Evolutionary conservation across 2,329 filamentous ascomycete species (phyloP), one percentile per base, ranked within the genome.

Genomic region (Dothistroma pini): DNA sequence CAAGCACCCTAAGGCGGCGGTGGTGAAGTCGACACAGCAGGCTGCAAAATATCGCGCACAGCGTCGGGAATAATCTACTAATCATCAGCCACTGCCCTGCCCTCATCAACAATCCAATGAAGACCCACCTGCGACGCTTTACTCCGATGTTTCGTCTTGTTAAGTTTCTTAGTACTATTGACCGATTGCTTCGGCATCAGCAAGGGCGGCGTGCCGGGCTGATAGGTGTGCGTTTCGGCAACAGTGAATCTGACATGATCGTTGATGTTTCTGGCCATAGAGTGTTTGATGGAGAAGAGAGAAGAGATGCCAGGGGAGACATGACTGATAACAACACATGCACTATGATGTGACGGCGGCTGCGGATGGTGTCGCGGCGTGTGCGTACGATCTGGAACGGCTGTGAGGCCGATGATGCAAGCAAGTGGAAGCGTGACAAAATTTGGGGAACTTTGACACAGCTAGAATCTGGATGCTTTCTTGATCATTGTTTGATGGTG

Each of bases 111-210:
- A n/a, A 31, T 53, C n/a, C 25, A 29, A 53, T 21, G 10, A 11
- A 4, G 14, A 31, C 51, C 8, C 5, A 53, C 51, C 51, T 35
- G 25, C 31, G 51, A 53, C 31, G 51, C 11, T 19, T 29, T 35
- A 14, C 31, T 34, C 51, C 51, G 25, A 31, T 53, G 51, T 19
- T 53, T 53, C 25, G 25, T 6, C 51, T 53, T 53, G 25, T 16
- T 32, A 6, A 53, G 51, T 35, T 53, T 53, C 51, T 53, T 53
- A 29, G 51, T 53, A 21, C 51, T 53, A 35, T 53, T 31, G 31
- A 53, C 51, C 31, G 51, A 32, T 11, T 32, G 22, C 51, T 53
- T 35, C 21, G 51, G 51, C 51, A 53, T 53, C 51, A 53, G 31
- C 51, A 31, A 11, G 25, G 51, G 25, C 25, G 51, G 51, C 29